Percentiles rank a stretch among this genome's conserved stretches.
Conservation (phyloP, 2,329 filamentous ascomycete genomes). For the Beauveria asiatica region DNA sequence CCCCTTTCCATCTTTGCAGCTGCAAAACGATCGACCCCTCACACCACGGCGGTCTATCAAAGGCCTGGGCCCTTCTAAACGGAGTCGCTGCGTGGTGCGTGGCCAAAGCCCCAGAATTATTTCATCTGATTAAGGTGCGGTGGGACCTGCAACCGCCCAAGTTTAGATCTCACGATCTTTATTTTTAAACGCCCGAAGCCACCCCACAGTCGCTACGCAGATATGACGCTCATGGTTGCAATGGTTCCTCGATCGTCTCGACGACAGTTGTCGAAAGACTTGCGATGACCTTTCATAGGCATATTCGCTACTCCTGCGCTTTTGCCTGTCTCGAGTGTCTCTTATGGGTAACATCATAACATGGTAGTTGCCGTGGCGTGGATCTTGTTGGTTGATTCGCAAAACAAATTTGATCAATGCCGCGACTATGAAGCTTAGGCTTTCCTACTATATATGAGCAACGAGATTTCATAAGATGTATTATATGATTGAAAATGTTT, state of each 20-base stretch:
- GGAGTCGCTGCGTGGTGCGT: constrained; percentile 5
- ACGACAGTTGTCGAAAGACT: not conserved
- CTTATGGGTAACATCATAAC: too few relatives aligned
- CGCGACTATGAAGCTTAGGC: too few relatives aligned
- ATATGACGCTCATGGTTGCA: not conserved
- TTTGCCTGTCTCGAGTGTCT: not conserved
- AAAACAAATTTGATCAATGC: too few relatives aligned
- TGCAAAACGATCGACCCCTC: not conserved
- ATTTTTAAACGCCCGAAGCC: not conserved
- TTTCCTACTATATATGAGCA: too few relatives aligned
- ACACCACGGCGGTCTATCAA: not conserved
- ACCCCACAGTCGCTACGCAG: constrained; percentile 2
- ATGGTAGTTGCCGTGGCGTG: too few relatives aligned
- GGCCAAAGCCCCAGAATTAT: constrained; percentile 3
- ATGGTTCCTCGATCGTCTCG: not conserved
- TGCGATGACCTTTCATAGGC: too few relatives aligned
- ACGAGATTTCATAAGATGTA: too few relatives aligned
- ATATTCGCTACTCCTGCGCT: not conserved
- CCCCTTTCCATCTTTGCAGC: not conserved
- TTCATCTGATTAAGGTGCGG: not conserved
- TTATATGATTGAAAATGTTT: not conserved
- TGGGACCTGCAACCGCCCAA: constrained; percentile 7
- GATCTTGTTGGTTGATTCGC: too few relatives aligned
- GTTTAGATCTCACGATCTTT: constrained; percentile 10
- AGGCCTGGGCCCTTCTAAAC: constrained; percentile 8